Evolutionary conservation across 1,139 yeast genomes (phyloP), one percentile per base, ranked within the genome.

Genomic region (Zygoascus hellenicus): DNA sequence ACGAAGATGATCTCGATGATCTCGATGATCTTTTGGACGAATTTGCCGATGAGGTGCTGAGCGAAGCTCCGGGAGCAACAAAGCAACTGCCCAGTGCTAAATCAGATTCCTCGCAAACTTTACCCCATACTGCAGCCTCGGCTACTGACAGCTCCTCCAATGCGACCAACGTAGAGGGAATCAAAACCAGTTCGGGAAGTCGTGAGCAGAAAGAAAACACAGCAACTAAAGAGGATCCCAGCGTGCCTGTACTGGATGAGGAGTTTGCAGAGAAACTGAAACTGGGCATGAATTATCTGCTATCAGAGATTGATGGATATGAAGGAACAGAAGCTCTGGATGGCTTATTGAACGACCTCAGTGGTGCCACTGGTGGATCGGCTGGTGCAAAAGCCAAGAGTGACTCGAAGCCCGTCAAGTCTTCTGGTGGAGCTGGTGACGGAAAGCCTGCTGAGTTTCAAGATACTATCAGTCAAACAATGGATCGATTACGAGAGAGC

Each of bases 401-500:
- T 14, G 42, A 48, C 14, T 42, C 52, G 46, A 48, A 47, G 29
- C 43, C 50, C n/a, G 34, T 43, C 13, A 38, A 31, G 13, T 26
- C 45, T 13, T 9, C 40, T 15, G 9, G 50, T 9, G 14, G 39
- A 11, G 15, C 50, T 6, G 38, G 39, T 11, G 19, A 45, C 16
- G 29, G 44, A 5, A 31, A 32, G 2, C 54, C 58, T 41, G 67
- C 65, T 30, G 75, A 77, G 49, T 84, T 90, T 60, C 86, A 87
- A 58, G 78, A 78, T 50, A 86, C 92, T 7, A 85, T 90, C 64
- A 77, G 87, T 47, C 83, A 81, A 51, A 88, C 97, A 0, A 77
- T 89, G 74, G 81, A 82, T 59, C 75, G 97, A 54, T 71, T 90
- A 61, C 76, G 66, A 47, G 71, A 68, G 53, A 64, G 69, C 10